Percentiles rank a stretch among this genome's conserved stretches.
These are phyloP conservation scores for Aspergillus ochraceoroseus DNA, from an alignment of 2,329 filamentous ascomycete species.

Conservation along the genomic window DNA sequence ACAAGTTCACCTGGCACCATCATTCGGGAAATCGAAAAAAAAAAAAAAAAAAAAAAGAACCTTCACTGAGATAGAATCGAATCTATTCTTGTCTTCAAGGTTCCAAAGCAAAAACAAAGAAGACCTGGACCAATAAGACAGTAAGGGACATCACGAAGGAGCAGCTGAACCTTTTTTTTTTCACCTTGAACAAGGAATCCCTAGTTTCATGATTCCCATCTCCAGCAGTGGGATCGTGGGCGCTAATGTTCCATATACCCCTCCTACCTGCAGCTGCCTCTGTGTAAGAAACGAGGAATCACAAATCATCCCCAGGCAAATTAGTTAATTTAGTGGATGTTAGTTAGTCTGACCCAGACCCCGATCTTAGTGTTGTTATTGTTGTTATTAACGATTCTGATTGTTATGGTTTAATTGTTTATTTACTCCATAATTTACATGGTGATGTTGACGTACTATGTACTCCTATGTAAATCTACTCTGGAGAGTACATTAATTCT, in stretches of 20 bases:
- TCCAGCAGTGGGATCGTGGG: conserved; percentile 11
- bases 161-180: conserved; percentile 13
- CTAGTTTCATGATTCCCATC: conserved; percentile 8
- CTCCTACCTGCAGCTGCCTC: conserved; percentile 6
- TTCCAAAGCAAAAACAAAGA: conserved; percentile 2
- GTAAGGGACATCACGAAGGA: conserved; percentile 13
- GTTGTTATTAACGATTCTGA: too few species aligned
- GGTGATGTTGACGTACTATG: too few species aligned
- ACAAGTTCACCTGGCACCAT: too few species aligned
- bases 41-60: conserved; percentile 5
- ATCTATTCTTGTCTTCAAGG: conserved; percentile 10
- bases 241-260: conserved; percentile 2
- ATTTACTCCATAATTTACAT: too few species aligned
- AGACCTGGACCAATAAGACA: conserved; percentile 10
- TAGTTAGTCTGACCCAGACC: not conserved
- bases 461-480: too few species aligned
- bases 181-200: conserved; percentile 12
- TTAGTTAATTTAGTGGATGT: conserved; percentile 3
- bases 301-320: not conserved
- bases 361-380: conserved; percentile 1
- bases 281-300: conserved; percentile 5
- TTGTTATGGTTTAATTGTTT: too few species aligned
- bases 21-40: too few species aligned
- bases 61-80: conserved; percentile 3
- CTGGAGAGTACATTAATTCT: too few species aligned